Evolutionary conservation across 345 rosid species (phyloP).

Genomic region (Tarenaya hassleriana): DNA sequence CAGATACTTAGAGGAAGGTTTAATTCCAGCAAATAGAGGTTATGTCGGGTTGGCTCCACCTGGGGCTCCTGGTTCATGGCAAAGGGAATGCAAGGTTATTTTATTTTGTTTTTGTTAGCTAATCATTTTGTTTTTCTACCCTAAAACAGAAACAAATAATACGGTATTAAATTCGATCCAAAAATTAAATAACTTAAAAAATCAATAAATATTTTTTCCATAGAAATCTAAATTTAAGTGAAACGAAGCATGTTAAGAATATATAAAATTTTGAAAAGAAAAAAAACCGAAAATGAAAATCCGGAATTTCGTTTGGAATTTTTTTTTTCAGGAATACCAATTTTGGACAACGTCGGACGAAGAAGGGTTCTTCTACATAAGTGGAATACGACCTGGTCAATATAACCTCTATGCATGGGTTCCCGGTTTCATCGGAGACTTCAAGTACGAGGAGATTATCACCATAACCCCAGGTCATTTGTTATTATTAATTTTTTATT

Average conservation of each 20-base stretch:
- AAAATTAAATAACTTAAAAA: too few species aligned
- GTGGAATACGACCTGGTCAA: constrained; percentile 37
- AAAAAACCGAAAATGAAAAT: not conserved
- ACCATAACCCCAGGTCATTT: constrained; percentile 50
- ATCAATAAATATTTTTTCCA: too few species aligned
- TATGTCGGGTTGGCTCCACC: constrained; percentile 77
- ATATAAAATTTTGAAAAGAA: too few species aligned
- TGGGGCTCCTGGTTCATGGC: constrained; percentile 90
- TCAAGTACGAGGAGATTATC: constrained; percentile 34
- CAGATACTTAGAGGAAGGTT: constrained; percentile 39
- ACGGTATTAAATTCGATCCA: too few species aligned
- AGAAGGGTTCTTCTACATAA: constrained; percentile 53
- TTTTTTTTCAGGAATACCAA: constrained; percentile 54
- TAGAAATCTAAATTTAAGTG: too few species aligned
- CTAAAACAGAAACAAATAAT: too few species aligned
- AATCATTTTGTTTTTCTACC: too few species aligned
- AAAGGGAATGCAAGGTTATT: constrained; percentile 71
- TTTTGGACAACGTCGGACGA: constrained; percentile 70
- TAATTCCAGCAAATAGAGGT: constrained; percentile 45
- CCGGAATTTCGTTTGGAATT: too few species aligned
- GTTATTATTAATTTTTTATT: too few species aligned
- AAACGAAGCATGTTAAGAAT: not conserved
- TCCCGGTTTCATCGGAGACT: constrained; percentile 84
- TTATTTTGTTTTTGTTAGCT: too few species aligned
- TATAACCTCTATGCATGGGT: constrained; percentile 76